Base-by-base conservation (phyloP, 305 asterid genomes). In the Fraxinus nigra region DNA sequence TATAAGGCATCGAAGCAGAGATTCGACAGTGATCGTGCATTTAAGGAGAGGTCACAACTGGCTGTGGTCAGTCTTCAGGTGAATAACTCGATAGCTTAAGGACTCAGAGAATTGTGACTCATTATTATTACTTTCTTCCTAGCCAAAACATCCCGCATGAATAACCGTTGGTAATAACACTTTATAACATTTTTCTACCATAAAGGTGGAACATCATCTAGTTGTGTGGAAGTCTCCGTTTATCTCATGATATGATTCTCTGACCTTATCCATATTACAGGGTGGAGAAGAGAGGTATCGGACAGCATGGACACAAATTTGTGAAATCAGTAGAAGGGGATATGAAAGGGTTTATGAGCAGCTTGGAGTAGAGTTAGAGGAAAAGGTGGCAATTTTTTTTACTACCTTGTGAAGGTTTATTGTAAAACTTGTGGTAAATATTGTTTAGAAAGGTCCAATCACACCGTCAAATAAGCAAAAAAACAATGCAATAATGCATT, bases 51-150 rank as follows among this genome's bases (percentile, higher is more conserved):
- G 88, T 98, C 99, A 51, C 98, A 94, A 72, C 83, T 33, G 81
- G 99, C 99, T 3, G 99, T 95, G 7, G 98, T 95, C 85, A 90
- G 95, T 90, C 97, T 94, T 82, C 97, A 95, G 99, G 99, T 95
- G 86, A 83, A 85, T 72, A 56, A 73, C 32, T 35, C n/a, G 69
- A 37, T 80, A 59, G 76, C 73, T 51, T 10, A 67, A 84, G 74
- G 76, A 81, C n/a, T n/a, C 72, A 30, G 11, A 37, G 61, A 48
- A 51, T 70, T 56, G 34, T 67, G 69, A 73, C 73, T 61, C 54
- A 30, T 9, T 32, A 13, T 40, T 38, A 16, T 14, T 78, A 80
- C 51, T 32, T 78, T 28, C 65, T 16, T 72, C 65, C 18, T 76
- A 72, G 54, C 79, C 24, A 24, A 80, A 37, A 77, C n/a, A 26